Evolutionary conservation across 1,139 yeast species (phyloP), one percentile per base, ranked within the genome.

Genomic region (Magnusiomyces magnusii): DNA sequence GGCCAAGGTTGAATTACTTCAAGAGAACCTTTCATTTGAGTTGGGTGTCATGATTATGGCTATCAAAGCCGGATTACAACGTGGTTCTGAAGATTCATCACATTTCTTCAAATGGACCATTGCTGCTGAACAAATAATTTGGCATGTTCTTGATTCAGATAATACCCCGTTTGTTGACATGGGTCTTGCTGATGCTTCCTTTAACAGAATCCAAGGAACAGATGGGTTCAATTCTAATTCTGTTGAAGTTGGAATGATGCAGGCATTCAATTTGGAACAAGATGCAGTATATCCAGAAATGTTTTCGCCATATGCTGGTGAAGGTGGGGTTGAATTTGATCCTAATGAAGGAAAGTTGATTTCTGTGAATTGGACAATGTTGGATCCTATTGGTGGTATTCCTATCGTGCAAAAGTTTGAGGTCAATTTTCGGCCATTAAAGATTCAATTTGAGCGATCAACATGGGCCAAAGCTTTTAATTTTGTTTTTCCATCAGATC

Each of bases 361-460:
- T 15, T 72, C 76, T 44, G 75, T 87, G 56, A 76, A 78, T 19
- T 91, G 97, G 97, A 79, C 81, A 9, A 78, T 86, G 80, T 76
- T 86, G 54, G 85, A 82, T 47, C 89, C 95, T 0, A 87, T 91
- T 58, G 97, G 97, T 3, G 97, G 97, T 1, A 91, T 91, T 54
- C 79, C 85, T 0, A 83, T 89, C 36, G 73, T 91, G 65, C 80
- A 79, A 27, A 75, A 79, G 52, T 75, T 83, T 61, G 73, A 75
- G 17, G 75, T 82, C 52, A 66, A 74, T 2, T 69, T 88, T 47
- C 83, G 82, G 63, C 96, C 97, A 0, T 69, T 90, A 58, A 81
- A 83, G 63, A 74, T 91, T 41, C 90, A 87, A 67, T 73, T 91
- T 65, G 97, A 91, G 66, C 84, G 85, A 67, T 73, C 75, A 2